Conservation (phyloP, 805 yeast species). For the Sporopachydermia quercuum region DNA sequence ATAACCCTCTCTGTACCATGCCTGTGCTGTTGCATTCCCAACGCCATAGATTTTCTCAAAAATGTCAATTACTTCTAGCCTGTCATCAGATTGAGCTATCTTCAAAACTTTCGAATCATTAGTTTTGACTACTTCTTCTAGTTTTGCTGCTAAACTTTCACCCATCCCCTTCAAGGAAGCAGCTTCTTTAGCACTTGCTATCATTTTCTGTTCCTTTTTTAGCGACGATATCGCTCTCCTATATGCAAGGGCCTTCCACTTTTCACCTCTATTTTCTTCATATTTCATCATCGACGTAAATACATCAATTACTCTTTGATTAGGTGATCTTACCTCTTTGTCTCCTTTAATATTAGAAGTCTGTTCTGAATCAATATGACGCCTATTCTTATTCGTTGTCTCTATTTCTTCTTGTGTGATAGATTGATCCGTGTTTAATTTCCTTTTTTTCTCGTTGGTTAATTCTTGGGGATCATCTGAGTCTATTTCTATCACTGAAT, state of each 20-base stretch:
- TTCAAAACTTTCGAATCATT: conserved; percentile 16
- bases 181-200: conserved; percentile 26
- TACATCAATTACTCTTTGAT: conserved; percentile 17
- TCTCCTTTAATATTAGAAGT: not conserved
- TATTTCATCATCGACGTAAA: conserved; percentile 19
- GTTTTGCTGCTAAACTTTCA: conserved; percentile 24
- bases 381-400: not conserved
- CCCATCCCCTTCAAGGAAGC: conserved; percentile 26
- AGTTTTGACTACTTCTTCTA: conserved; percentile 30
- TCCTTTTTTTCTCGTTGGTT: not conserved
- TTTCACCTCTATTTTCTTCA: conserved; percentile 21
- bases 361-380: not conserved
- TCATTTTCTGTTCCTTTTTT: conserved; percentile 14
- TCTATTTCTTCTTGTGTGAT: too few relatives aligned
- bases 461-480: not conserved
- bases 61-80: conserved; percentile 14
- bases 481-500: not conserved
- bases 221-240: conserved; percentile 27
- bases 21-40: conserved; percentile 26
- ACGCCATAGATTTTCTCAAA: conserved; percentile 34
- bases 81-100: conserved; percentile 12
- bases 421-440: too few relatives aligned
- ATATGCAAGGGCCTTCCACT: conserved; percentile 27
- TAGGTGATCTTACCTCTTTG: conserved; percentile 11
- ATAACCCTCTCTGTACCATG: conserved; percentile 25